Evolutionary conservation across 1,284 basidiomycete species (phyloP), one percentile per base, ranked within the genome.

Genomic region (Xerocomus minutiporus): DNA sequence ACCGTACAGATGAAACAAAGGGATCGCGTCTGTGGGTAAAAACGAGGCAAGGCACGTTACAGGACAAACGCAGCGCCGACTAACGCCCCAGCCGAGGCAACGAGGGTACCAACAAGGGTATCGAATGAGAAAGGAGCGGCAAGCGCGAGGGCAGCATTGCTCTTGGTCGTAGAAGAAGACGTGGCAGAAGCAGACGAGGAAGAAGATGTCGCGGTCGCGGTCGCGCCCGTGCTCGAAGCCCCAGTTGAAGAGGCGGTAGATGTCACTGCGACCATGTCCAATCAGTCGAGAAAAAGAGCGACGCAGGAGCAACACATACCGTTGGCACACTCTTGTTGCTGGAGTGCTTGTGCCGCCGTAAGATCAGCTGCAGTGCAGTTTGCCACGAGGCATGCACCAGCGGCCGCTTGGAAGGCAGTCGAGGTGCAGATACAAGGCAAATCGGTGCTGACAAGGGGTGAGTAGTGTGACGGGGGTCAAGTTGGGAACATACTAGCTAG

Each of bases 51-150:
- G n/a, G 41, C 26, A 29, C 26, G 15, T 57, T 50, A 67, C 50
- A 70, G 23, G 8, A 67, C 51, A 2, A 67, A 32, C 4, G 55
- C 62, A 2, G 67, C 65, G 17, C 66, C 66, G 2, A 64, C 43
- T 47, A 67, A 48, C 2, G 52, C 55, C 11, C 64, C 68, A 15
- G 60, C 66, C 0, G 66, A 63, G 8, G 60, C 57, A 23, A 68
- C 48, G 5, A 70, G 51, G n/a, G 55, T 56, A 5, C 65, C 62
- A 0, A 69, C 28, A 7, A 63, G 7, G 5, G 50, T 40, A 1
- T 51, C 52, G 7, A 67, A 52, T 0, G 64, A 56, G 39, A 65
- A 35, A 0, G 65, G 57, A 1, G 36, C 54, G 0, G 46, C 38
- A 5, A 64, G 49, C 2, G 48, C 53, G 25, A 57, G 50, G 15